Conservation (phyloP, 495 filamentous ascomycete genomes). For the Xylaria intraflava region DNA sequence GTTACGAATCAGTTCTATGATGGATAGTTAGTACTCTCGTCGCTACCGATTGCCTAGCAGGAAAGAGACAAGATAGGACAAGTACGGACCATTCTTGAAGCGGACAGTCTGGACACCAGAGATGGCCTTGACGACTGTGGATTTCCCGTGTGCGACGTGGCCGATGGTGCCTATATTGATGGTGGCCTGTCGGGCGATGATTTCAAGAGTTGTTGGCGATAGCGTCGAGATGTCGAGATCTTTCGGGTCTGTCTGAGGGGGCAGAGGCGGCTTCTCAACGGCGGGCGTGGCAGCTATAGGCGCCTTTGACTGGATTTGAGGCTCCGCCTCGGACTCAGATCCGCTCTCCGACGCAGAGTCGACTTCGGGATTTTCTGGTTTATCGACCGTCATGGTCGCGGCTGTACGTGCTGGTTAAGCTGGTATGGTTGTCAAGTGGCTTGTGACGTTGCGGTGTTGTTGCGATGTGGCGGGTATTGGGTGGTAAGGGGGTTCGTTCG, state of each 20-base stretch:
- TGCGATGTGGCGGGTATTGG: background rate
- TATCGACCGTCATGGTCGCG: conserved; percentile 14
- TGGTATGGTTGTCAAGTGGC: background rate
- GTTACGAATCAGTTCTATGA: conserved; percentile 75
- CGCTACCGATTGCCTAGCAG: background rate
- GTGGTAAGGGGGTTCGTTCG: background rate
- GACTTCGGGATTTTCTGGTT: conserved; percentile 7
- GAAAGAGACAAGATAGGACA: background rate
- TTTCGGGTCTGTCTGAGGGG: conserved; percentile 83
- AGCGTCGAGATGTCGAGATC: conserved; percentile 72
- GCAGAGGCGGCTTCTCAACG: conserved; percentile 51
- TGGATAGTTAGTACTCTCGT: background rate
- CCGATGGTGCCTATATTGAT: conserved; percentile 99
- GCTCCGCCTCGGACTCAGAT: conserved; percentile 9
- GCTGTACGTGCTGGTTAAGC: background rate
- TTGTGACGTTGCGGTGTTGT: background rate
- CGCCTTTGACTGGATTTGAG: conserved; percentile 27
- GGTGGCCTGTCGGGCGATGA: conserved; percentile 93
- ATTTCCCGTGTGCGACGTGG: conserved; percentile 97
- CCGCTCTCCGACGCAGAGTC: conserved; percentile 13
- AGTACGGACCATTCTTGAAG: conserved; percentile 75
- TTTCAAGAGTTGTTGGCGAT: conserved; percentile 85
- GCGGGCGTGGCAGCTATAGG: conserved; percentile 31
- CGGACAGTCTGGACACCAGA: conserved; percentile 97
- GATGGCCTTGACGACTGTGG: conserved; percentile 97